These are phyloP conservation scores for Fusarium tupiense DNA, from an alignment of 2,329 filamentous ascomycete species.

Conservation along the genomic window DNA sequence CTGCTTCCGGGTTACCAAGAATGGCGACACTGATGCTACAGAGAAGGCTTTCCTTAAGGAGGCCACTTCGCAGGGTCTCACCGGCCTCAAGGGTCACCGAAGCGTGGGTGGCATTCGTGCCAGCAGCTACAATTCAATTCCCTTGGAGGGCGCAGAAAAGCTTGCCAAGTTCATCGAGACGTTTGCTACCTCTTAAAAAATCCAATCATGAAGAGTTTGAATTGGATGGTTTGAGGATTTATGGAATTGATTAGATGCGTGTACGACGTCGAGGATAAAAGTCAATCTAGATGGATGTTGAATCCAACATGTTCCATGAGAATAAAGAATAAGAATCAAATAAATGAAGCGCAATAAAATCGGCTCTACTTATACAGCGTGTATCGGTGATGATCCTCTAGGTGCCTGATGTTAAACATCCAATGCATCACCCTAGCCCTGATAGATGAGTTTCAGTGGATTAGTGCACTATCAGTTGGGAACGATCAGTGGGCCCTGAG, in stretches of 20 bases:
- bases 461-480: neutral
- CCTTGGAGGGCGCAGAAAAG: constrained; percentile 73
- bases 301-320: constrained; percentile 37
- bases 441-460: neutral
- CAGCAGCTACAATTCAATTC: constrained; percentile 89
- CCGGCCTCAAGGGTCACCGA: constrained; percentile 88
- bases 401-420: neutral
- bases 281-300: constrained; percentile 24
- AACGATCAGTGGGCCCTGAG: constrained; percentile 2
- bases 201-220: neutral
- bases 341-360: neutral
- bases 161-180: constrained; percentile 69
- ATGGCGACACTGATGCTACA: constrained; percentile 69
- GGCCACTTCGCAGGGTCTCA: constrained; percentile 73
- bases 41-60: constrained; percentile 85
- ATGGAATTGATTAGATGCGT: neutral
- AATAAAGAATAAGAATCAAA: neutral
- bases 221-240: neutral
- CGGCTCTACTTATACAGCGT: neutral
- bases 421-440: neutral
- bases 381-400: too few relatives aligned
- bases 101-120: constrained; percentile 77
- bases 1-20: constrained; percentile 79
- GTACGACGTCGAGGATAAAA: neutral
- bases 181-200: constrained; percentile 53